These are phyloP conservation scores for Excoecaria cochinchinensis DNA, from an alignment of 345 rosid genomes.

Conservation along the genomic window DNA sequence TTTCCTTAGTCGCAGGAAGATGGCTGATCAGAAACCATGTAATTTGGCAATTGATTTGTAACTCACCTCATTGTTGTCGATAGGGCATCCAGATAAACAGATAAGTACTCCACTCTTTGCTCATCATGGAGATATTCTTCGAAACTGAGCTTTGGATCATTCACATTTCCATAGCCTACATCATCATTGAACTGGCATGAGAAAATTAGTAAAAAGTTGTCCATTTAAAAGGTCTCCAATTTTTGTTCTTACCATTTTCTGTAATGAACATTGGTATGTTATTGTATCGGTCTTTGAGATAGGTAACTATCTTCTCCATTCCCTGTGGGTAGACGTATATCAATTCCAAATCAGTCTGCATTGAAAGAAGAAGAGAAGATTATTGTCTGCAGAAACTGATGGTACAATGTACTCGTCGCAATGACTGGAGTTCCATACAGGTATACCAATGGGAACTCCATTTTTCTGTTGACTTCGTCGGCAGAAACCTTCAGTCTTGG, in stretches of 20 bases:
- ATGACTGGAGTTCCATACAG: slow-evolving; percentile 6
- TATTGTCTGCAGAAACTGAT: neutral
- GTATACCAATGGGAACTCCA: slow-evolving; percentile 14
- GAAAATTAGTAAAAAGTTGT: neutral
- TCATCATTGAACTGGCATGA: neutral
- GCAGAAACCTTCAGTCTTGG: slow-evolving; percentile 16
- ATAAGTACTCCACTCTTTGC: slow-evolving; percentile 51
- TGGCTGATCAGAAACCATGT: no score
- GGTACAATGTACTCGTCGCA: neutral
- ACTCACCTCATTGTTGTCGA: slow-evolving; percentile 48
- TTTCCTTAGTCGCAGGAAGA: no score
- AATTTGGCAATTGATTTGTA: neutral
- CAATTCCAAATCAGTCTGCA: slow-evolving; percentile 34
- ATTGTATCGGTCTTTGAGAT: slow-evolving; percentile 43
- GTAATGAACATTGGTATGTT: slow-evolving; percentile 52
- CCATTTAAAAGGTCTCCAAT: neutral
- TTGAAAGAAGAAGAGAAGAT: neutral
- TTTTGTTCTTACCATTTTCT: slow-evolving; percentile 44
- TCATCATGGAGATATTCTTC: slow-evolving; percentile 38
- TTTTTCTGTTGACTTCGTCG: slow-evolving; percentile 3
- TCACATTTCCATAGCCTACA: slow-evolving; percentile 29
- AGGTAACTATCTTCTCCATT: slow-evolving; percentile 40
- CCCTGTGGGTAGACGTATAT: slow-evolving; percentile 43
- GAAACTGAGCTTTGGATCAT: slow-evolving; percentile 11
- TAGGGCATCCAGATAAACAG: slow-evolving; percentile 43